Conservation (phyloP, 805 yeast species). For the Myxozyma vanderwaltii region DNA sequence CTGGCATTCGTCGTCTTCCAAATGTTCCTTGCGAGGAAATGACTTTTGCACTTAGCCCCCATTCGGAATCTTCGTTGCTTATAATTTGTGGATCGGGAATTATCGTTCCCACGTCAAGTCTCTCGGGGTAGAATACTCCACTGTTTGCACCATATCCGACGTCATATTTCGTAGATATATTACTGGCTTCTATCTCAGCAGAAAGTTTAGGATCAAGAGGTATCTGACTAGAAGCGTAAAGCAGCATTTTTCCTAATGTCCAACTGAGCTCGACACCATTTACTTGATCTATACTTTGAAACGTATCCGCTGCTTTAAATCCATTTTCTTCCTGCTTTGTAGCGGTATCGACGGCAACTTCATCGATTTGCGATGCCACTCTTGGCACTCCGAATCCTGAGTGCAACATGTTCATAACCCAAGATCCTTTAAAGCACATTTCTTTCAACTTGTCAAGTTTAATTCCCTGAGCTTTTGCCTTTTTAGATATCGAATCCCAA, state of each 20-base stretch:
- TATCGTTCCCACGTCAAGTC: conserved; percentile 8
- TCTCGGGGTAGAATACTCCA: conserved; percentile 16
- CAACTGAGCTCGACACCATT: conserved; percentile 88
- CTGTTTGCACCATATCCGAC: conserved; percentile 31
- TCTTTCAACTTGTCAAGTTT: conserved; percentile 60
- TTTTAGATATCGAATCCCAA: conserved; percentile 59
- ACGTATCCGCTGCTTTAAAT: conserved; percentile 46
- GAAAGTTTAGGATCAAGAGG: conserved; percentile 14
- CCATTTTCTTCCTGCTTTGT: conserved; percentile 11
- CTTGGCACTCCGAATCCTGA: conserved; percentile 91
- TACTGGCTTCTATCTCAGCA: not conserved
- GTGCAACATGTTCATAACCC: conserved; percentile 87
- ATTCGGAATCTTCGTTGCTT: conserved; percentile 3
- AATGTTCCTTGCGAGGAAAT: conserved; percentile 23
- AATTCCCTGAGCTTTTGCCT: conserved; percentile 58
- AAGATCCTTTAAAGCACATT: conserved; percentile 92
- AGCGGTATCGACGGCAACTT: conserved; percentile 44
- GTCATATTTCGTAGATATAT: not conserved
- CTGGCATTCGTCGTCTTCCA: conserved; percentile 27
- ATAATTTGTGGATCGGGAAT: conserved; percentile 13
- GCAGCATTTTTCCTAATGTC: conserved; percentile 87
- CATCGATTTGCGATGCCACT: conserved; percentile 33
- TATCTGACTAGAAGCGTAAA: conserved; percentile 78
- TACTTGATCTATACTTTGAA: conserved; percentile 78
- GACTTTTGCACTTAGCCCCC: conserved; percentile 2